phyloP scores from a whole-genome alignment of 2,329 filamentous ascomycete species.

The Tolypocladium tundrense region DNA sequence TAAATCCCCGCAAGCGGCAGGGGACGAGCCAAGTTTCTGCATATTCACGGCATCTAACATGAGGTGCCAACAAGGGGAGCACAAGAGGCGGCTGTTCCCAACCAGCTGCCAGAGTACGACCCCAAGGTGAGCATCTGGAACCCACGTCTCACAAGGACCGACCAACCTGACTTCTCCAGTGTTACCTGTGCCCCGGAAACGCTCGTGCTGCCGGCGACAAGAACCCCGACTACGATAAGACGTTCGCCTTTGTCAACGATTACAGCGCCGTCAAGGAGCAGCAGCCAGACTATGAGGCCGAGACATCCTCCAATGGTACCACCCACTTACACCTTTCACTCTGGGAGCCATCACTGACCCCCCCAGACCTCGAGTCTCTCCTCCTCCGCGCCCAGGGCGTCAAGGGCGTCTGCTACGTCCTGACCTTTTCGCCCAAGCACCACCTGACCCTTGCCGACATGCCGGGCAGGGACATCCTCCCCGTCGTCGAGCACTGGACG shows the following conservation, averaged over 20 bases:
- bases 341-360: neutral
- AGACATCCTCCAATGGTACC: constrained; percentile 26
- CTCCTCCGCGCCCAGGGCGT: constrained; percentile 78
- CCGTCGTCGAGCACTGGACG: constrained; percentile 84
- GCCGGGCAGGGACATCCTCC: constrained; percentile 62
- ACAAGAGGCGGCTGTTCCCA: constrained; percentile 61
- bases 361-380: constrained; percentile 56
- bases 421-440: constrained; percentile 87
- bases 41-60: neutral
- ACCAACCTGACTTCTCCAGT: constrained; percentile 38
- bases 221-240: constrained; percentile 79
- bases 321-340: neutral
- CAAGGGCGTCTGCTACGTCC: constrained; percentile 91
- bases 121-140: constrained; percentile 40
- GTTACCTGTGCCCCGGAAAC: constrained; percentile 92
- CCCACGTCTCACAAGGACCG: neutral
- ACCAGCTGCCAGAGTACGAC: constrained; percentile 70
- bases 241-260: constrained; percentile 94
- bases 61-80: constrained; percentile 49
- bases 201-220: constrained; percentile 73
- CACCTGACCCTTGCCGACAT: constrained; percentile 91
- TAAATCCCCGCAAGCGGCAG: constrained; percentile 6
- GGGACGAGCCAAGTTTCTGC: neutral
- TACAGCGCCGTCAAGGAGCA: constrained; percentile 94
- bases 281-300: constrained; percentile 63